Evolutionary conservation across 148 eudicot species (phyloP).

Genomic region (Agrostemma githago): DNA sequence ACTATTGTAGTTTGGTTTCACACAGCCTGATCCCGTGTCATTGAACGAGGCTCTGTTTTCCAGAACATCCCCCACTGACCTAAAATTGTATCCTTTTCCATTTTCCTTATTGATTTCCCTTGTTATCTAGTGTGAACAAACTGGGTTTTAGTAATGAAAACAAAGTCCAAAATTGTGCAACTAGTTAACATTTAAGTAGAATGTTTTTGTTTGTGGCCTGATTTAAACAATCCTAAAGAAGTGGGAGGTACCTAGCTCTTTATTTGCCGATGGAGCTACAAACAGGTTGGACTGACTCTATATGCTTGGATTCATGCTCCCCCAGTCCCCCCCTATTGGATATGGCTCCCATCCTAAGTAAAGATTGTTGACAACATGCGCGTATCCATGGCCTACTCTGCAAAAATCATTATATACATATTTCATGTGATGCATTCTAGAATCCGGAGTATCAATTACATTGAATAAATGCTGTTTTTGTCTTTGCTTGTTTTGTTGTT

Average conservation of each 20-base stretch:
- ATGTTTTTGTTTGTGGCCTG: neutral
- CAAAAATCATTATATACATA: conserved; percentile 11
- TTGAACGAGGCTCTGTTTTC: conserved; percentile 76
- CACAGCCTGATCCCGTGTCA: conserved; percentile 27
- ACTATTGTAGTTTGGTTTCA: conserved; percentile 48
- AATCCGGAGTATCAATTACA: neutral
- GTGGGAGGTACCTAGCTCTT: conserved; percentile 53
- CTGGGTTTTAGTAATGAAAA: no score
- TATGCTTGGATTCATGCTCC: conserved; percentile 79
- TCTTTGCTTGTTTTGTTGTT: neutral
- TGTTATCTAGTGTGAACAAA: conserved; percentile 53
- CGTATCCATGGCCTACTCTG: conserved; percentile 79
- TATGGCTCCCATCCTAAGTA: conserved; percentile 78
- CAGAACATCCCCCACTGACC: conserved; percentile 55
- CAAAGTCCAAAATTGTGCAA: neutral
- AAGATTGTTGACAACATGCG: conserved; percentile 85
- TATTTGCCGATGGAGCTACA: conserved; percentile 53
- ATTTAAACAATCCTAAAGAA: neutral
- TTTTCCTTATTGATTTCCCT: conserved; percentile 32
- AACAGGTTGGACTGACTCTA: conserved; percentile 78
- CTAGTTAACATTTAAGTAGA: neutral
- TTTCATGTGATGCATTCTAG: neutral
- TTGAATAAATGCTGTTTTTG: neutral
- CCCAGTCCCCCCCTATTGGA: conserved; percentile 91
- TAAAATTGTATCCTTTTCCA: conserved; percentile 35